Evolutionary conservation across 2,329 filamentous ascomycete genomes (phyloP).

Genomic region (Sordariomycetes sp.): DNA sequence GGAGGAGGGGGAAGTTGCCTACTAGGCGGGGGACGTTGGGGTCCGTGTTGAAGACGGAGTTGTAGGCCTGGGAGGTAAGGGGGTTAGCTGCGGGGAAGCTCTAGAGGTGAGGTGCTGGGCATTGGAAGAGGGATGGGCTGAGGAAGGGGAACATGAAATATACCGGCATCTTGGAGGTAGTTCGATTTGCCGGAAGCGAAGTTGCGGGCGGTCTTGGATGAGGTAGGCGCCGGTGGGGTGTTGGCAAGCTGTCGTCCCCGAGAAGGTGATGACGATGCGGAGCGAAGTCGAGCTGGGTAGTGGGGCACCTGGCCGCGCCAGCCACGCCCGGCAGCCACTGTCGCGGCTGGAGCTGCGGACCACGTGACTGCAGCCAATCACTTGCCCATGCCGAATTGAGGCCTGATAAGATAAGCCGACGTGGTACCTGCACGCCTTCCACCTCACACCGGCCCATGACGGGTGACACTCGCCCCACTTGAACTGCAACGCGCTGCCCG

Average conservation of each 20-base stretch:
- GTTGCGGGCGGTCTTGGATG: neutral
- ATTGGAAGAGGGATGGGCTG: neutral
- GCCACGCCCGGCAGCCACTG: neutral
- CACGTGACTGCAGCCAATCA: neutral
- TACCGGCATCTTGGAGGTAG: constrained; percentile 11
- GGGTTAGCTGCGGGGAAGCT: neutral
- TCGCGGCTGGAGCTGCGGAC: neutral
- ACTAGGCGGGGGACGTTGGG: constrained; percentile 47
- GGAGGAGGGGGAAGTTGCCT: constrained; percentile 91
- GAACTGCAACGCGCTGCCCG: neutral
- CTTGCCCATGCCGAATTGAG: neutral
- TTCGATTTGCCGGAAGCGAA: neutral
- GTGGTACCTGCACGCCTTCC: neutral
- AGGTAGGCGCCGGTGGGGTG: neutral
- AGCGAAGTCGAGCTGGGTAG: constrained; percentile 1
- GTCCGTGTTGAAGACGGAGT: constrained; percentile 88
- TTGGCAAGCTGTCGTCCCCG: neutral
- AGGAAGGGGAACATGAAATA: neutral
- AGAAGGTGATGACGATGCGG: constrained; percentile 4
- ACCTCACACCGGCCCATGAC: neutral
- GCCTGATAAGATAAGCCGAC: neutral
- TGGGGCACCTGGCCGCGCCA: constrained; percentile 2
- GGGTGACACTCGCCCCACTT: neutral
- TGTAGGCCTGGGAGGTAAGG: constrained; percentile 60
- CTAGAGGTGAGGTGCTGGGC: neutral